These are phyloP conservation scores for Piper longum DNA, from an alignment of 164 flowering plant species.

Conservation along the genomic window DNA sequence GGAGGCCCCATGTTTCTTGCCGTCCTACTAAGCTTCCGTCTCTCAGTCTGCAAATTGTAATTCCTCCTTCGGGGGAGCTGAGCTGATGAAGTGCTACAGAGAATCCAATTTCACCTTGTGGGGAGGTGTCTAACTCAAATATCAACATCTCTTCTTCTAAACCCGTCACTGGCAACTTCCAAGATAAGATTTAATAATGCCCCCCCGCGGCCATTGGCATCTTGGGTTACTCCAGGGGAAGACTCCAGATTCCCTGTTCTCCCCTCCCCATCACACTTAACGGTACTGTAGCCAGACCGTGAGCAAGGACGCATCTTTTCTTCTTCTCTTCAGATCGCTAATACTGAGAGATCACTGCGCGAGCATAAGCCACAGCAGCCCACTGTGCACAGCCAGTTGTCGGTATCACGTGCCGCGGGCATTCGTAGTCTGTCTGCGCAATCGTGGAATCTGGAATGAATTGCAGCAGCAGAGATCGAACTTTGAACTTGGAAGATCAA, in stretches of 20 bases:
- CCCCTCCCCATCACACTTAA: neutral
- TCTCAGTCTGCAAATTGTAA: neutral
- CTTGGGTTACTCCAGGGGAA: neutral
- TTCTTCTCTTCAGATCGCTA: no score
- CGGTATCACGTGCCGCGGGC: no score
- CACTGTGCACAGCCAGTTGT: no score
- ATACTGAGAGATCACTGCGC: no score
- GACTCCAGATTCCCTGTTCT: neutral
- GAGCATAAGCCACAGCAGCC: no score
- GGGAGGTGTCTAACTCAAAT: neutral
- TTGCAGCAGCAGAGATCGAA: no score
- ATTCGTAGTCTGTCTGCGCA: no score
- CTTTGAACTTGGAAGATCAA: no score
- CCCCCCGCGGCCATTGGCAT: neutral
- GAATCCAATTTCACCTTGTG: neutral
- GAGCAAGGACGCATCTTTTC: no score
- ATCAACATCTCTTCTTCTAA: neutral
- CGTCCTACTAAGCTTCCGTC: neutral
- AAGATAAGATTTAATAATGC: neutral
- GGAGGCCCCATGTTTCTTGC: neutral
- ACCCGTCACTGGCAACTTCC: neutral
- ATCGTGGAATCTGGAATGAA: no score
- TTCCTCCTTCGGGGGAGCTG: neutral
- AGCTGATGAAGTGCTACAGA: neutral
- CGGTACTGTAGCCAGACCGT: neutral